Evolutionary conservation across 2,329 filamentous ascomycete species (phyloP).

Genomic region (Dryadomyces sulphureus): DNA sequence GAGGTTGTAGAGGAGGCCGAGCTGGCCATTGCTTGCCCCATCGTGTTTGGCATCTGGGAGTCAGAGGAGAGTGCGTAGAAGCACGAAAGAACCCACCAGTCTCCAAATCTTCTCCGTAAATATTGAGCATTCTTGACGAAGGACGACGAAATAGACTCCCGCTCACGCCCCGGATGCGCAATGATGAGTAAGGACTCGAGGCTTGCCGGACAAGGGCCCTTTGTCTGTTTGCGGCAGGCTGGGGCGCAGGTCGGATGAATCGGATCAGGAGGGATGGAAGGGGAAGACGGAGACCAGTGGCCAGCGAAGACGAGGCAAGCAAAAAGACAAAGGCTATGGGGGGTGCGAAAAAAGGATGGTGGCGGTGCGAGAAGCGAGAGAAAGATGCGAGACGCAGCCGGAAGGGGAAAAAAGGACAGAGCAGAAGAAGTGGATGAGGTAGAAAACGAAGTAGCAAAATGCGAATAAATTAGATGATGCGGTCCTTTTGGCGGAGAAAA

Average conservation of each 20-base stretch:
- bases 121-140: conserved; percentile 28
- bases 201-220: not conserved
- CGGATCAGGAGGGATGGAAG: not conserved
- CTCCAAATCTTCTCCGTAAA: conserved; percentile 26
- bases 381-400: not conserved
- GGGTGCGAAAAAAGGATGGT: not conserved
- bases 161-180: not conserved
- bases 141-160: conserved; percentile 1
- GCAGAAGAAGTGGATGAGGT: not conserved
- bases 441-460: not conserved
- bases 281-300: conserved; percentile 1
- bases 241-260: not conserved
- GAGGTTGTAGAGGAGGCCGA: conserved; percentile 32
- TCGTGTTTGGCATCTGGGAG: conserved; percentile 25
- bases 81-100: conserved; percentile 19
- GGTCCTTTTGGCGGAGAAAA: not conserved
- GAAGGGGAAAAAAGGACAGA: not conserved
- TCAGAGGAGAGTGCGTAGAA: not conserved
- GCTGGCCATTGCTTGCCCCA: conserved; percentile 22
- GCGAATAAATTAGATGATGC: not conserved
- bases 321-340: not conserved
- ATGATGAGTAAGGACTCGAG: not conserved
- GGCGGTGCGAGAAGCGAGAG: not conserved
- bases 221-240: not conserved
- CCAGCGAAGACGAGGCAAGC: not conserved